Conservation (phyloP, 352 stramenopile species). For the Blastocystis sp. region DNA sequence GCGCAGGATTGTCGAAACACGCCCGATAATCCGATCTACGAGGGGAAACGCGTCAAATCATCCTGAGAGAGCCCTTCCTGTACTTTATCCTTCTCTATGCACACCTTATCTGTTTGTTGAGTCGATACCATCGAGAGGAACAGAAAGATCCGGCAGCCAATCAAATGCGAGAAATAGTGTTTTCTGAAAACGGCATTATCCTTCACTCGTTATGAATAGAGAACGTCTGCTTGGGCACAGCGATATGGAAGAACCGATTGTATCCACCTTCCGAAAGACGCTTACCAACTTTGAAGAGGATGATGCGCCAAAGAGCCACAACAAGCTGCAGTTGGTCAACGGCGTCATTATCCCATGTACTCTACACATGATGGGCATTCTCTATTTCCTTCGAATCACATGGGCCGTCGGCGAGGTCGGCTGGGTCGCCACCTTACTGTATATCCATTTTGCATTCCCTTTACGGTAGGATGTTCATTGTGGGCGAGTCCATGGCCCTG, state of each 20-base stretch:
- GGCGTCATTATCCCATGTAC: constrained; percentile 73
- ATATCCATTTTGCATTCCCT: constrained; percentile 64
- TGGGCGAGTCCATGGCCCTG: constrained; percentile 64
- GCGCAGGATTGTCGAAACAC: constrained; percentile 81
- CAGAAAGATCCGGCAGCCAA: no score
- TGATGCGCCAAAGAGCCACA: constrained; percentile 27
- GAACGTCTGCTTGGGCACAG: neutral
- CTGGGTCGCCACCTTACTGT: constrained; percentile 66
- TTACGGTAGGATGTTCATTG: constrained; percentile 57
- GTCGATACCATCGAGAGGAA: no score
- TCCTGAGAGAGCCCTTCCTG: no score
- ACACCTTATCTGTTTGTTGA: no score
- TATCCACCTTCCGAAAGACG: neutral
- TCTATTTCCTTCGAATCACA: constrained; percentile 70
- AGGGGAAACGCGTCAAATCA: no score
- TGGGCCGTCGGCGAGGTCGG: constrained; percentile 69
- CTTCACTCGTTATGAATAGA: neutral
- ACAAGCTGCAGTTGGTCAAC: constrained; percentile 60
- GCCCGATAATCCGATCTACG: neutral
- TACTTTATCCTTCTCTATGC: no score
- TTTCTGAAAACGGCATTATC: no score
- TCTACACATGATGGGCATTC: constrained; percentile 73
- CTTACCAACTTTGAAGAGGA: constrained; percentile 33
- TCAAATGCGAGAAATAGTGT: no score
- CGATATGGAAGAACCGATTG: constrained; percentile 16